Conservation (phyloP, 2,329 filamentous ascomycete species). For the Diaporthe humulicola region DNA sequence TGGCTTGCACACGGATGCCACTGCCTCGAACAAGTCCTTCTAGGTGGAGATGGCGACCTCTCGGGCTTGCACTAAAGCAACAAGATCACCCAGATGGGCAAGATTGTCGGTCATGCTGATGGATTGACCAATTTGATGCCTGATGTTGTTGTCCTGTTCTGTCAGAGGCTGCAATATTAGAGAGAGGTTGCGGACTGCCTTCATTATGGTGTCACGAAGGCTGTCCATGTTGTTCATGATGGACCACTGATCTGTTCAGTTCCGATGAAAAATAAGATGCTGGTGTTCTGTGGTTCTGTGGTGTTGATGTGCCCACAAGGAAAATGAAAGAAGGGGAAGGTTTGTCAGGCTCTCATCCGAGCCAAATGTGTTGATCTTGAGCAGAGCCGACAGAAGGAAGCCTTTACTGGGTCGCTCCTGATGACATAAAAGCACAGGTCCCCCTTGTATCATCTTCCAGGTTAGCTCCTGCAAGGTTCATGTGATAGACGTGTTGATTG, state of each 20-base stretch:
- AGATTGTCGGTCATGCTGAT: neutral
- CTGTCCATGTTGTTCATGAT: neutral
- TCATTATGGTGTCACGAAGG: neutral
- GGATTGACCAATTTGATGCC: neutral
- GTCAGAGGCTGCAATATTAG: neutral
- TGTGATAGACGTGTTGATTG: neutral
- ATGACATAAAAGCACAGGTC: neutral
- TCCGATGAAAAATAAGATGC: neutral
- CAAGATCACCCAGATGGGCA: neutral
- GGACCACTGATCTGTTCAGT: neutral
- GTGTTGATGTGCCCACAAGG: neutral
- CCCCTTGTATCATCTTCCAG: neutral
- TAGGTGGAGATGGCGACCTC: neutral
- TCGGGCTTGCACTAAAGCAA: neutral
- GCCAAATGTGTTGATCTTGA: neutral
- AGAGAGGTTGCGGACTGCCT: accelerated
- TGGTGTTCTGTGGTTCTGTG: neutral
- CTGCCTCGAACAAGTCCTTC: neutral
- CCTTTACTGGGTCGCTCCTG: neutral
- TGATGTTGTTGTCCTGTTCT: neutral
- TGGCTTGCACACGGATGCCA: neutral
- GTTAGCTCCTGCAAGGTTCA: neutral
- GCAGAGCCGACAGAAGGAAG: neutral
- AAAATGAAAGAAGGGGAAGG: neutral
- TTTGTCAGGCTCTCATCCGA: neutral